phyloP scores from a whole-genome alignment of 495 filamentous ascomycete species.

The Astrothelium macrocarpum region DNA sequence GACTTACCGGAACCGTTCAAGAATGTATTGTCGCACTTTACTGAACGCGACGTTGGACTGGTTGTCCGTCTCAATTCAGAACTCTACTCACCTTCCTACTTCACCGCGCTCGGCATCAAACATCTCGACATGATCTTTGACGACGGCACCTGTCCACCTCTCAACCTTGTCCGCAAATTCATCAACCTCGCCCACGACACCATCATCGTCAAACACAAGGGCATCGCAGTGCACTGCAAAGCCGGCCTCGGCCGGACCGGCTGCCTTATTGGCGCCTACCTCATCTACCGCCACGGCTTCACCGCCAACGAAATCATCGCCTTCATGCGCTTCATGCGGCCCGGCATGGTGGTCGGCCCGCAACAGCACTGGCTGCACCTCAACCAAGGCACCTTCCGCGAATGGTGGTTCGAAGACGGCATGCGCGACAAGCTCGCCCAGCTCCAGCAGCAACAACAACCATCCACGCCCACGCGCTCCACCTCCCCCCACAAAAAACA shows the following conservation, averaged over 20 bases:
- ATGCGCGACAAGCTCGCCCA: constrained; percentile 54
- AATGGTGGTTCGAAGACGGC: constrained; percentile 95
- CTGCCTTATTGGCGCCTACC: constrained; percentile 91
- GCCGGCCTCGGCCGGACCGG: constrained; percentile 93
- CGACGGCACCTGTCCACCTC: constrained; percentile 87
- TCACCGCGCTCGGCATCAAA: constrained; percentile 85
- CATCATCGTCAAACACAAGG: constrained; percentile 76
- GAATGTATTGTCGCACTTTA: constrained; percentile 86
- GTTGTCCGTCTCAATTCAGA: constrained; percentile 93
- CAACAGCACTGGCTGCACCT: constrained; percentile 99
- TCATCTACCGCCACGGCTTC: constrained; percentile 97
- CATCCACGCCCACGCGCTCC: constrained; percentile 69
- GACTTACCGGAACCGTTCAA: constrained; percentile 75
- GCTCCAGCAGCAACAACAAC: constrained; percentile 41
- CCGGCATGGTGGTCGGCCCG: constrained; percentile 98
- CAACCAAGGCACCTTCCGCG: constrained; percentile 90
- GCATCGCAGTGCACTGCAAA: constrained; percentile 97
- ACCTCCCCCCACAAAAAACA: constrained; percentile 43
- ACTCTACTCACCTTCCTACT: constrained; percentile 90
- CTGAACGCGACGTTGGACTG: constrained; percentile 73
- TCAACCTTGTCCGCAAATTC: constrained; percentile 79
- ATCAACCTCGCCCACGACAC: constrained; percentile 91
- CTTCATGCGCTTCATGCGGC: constrained; percentile 99
- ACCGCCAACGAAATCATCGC: constrained; percentile 97
- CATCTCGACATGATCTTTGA: constrained; percentile 99